Percentiles rank a stretch among this genome's conserved stretches.
Evolutionary conservation across 2,329 filamentous ascomycete genomes (phyloP).

Genomic region (Verticillium alfalfae): DNA sequence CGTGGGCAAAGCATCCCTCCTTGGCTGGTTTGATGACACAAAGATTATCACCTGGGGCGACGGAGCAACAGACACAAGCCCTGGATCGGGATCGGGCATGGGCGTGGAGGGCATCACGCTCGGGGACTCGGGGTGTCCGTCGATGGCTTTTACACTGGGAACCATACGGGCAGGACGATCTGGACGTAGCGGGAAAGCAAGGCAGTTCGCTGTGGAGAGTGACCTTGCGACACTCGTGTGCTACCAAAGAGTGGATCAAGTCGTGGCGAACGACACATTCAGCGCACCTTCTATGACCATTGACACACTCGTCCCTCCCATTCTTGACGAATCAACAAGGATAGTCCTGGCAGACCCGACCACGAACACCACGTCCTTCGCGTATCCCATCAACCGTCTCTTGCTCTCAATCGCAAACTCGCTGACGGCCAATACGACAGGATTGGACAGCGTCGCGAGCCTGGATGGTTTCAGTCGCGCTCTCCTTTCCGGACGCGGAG

Average conservation of each 20-base stretch:
- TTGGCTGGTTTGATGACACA: slow-evolving; percentile 10
- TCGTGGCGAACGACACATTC: slow-evolving; percentile 15
- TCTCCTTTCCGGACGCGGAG: slow-evolving; percentile 9
- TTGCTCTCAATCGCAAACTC: background rate
- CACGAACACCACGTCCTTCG: background rate
- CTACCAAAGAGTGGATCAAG: slow-evolving; percentile 16
- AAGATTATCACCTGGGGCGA: slow-evolving; percentile 9
- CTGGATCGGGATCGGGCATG: background rate
- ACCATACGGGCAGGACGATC: background rate
- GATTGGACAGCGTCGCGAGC: background rate
- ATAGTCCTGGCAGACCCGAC: background rate
- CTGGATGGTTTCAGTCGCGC: slow-evolving; percentile 14
- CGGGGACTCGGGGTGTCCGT: slow-evolving; percentile 1
- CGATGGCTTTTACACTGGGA: slow-evolving; percentile 1
- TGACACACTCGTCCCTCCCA: slow-evolving; percentile 4
- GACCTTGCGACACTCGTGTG: slow-evolving; percentile 15
- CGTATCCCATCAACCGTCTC: slow-evolving; percentile 1
- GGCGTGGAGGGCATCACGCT: background rate
- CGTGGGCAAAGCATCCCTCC: slow-evolving; percentile 14
- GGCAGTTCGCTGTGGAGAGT: slow-evolving; percentile 10
- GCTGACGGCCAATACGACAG: background rate
- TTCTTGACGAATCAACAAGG: slow-evolving; percentile 8
- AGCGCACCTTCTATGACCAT: slow-evolving; percentile 13
- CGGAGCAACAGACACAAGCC: slow-evolving; percentile 12
- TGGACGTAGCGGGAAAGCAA: slow-evolving; percentile 6